A percentile compares a stretch with the other conserved stretches of the same genome.
These are phyloP conservation scores for Caulochytrium protostelioides DNA, from an alignment of 371 early-diverging fungal genomes.

Conservation along the genomic window DNA sequence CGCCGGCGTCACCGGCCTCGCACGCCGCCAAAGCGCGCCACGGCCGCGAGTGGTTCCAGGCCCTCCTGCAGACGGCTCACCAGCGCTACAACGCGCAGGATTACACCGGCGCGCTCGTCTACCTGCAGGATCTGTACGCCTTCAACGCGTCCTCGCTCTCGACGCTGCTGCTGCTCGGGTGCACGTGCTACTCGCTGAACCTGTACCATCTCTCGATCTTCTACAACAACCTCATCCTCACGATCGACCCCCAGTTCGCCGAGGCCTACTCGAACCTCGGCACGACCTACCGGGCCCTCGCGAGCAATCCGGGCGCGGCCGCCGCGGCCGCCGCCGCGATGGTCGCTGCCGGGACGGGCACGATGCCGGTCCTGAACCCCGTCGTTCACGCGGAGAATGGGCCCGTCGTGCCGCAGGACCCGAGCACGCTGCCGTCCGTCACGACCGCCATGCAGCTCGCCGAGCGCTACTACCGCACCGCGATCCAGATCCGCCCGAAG, in stretches of 20 bases:
- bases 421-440: background rate
- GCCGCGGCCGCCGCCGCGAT: background rate
- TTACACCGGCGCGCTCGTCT: slow-evolving; percentile 17
- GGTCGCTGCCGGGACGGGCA: background rate
- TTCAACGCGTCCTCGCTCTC: slow-evolving; percentile 50
- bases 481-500: slow-evolving; percentile 57
- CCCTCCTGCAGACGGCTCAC: slow-evolving; percentile 14
- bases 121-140: slow-evolving; percentile 39
- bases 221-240: slow-evolving; percentile 58
- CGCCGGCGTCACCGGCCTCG: background rate
- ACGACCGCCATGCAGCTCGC: slow-evolving; percentile 18
- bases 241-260: slow-evolving; percentile 57
- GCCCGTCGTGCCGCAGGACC: no score
- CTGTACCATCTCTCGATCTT: slow-evolving; percentile 44
- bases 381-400: no score
- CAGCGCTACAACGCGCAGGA: slow-evolving; percentile 14
- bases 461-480: slow-evolving; percentile 67
- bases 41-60: slow-evolving; percentile 3
- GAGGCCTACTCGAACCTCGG: slow-evolving; percentile 84
- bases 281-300: slow-evolving; percentile 61
- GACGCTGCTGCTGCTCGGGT: slow-evolving; percentile 59
- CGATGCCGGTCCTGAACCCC: background rate
- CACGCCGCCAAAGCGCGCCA: background rate
- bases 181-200: slow-evolving; percentile 59
- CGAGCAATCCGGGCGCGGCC: background rate